phyloP scores from a whole-genome alignment of 2,329 filamentous ascomycete species.

The Lachnellula subtilissima region DNA sequence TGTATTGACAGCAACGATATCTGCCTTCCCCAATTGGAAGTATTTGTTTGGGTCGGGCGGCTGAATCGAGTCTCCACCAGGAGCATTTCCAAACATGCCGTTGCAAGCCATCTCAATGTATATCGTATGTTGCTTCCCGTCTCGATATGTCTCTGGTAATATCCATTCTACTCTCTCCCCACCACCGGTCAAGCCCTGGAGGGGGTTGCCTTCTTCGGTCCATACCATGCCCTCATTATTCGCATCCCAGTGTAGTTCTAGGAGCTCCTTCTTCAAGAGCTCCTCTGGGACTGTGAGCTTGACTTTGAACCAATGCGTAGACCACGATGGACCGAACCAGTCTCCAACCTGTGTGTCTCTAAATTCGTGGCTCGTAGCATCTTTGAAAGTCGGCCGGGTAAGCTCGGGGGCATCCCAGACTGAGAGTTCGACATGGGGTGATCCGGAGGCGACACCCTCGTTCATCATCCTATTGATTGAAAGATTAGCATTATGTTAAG shows the following conservation, averaged over 20 bases:
- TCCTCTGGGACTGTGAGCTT: slow-evolving; percentile 70
- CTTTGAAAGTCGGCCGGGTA: slow-evolving; percentile 77
- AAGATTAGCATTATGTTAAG: slow-evolving; percentile 7
- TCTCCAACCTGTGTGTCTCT: slow-evolving; percentile 68
- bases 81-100: slow-evolving; percentile 92
- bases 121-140: slow-evolving; percentile 81
- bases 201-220: slow-evolving; percentile 80
- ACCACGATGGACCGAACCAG: slow-evolving; percentile 90
- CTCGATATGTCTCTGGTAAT: slow-evolving; percentile 72
- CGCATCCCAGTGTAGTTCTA: slow-evolving; percentile 97
- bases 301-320: slow-evolving; percentile 95
- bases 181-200: slow-evolving; percentile 87
- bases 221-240: slow-evolving; percentile 94
- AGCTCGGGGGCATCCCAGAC: slow-evolving; percentile 81
- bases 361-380: slow-evolving; percentile 73
- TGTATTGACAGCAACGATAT: slow-evolving; percentile 85
- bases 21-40: slow-evolving; percentile 70
- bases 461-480: slow-evolving; percentile 57
- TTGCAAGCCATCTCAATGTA: slow-evolving; percentile 99
- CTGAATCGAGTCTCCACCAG: slow-evolving; percentile 79
- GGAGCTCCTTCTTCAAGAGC: slow-evolving; percentile 67
- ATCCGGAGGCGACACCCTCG: slow-evolving; percentile 61
- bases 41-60: slow-evolving; percentile 81
- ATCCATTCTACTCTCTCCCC: slow-evolving; percentile 91
- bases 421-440: slow-evolving; percentile 74